Conservation (phyloP, 345 rosid genomes). For the Theobroma cacao region DNA sequence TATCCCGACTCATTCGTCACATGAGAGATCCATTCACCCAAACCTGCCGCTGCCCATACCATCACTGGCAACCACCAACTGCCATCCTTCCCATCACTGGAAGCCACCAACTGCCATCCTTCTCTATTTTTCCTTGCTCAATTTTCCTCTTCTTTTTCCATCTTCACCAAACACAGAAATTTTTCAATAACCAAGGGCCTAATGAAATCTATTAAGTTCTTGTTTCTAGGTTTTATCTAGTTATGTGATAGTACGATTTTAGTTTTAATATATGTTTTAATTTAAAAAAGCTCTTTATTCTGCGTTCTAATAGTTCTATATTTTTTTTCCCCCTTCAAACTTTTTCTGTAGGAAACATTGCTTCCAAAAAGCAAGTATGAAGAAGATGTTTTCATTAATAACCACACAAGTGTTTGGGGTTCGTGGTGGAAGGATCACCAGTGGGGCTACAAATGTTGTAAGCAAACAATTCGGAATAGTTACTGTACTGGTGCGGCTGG, state of each 20-base stretch:
- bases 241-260: background rate
- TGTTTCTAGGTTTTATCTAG: background rate
- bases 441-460: conserved; percentile 86
- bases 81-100: no score
- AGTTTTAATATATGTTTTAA: background rate
- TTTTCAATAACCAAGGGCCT: no score
- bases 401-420: conserved; percentile 85
- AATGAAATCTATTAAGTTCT: background rate
- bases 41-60: no score
- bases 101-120: no score
- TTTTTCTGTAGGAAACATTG: conserved; percentile 35
- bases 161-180: no score
- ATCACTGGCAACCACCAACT: no score
- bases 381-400: conserved; percentile 50
- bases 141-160: no score
- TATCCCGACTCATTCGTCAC: no score
- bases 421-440: conserved; percentile 93
- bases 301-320: background rate
- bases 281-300: background rate
- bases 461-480: conserved; percentile 67
- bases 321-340: background rate
- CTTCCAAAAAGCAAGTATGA: conserved; percentile 67
- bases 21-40: no score
- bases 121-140: no score
- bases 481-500: conserved; percentile 84